Conservation (phyloP, 441 rosid species). For the Adansonia madagascariensis region DNA sequence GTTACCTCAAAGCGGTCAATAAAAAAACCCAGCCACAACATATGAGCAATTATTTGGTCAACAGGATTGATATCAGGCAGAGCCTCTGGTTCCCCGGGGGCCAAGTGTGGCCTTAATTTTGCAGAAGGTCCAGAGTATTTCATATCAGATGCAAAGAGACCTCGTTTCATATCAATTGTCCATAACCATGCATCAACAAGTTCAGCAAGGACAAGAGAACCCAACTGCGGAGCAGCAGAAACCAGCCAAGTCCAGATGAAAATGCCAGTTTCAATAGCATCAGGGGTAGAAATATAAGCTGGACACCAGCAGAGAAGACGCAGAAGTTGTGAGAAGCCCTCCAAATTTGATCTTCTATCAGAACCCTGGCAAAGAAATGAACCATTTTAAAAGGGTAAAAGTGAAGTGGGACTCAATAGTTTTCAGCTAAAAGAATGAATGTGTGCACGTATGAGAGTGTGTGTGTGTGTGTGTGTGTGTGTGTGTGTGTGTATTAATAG, state of each 20-base stretch:
- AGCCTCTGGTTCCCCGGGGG: constrained; percentile 90
- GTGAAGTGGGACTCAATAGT: neutral
- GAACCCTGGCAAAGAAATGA: constrained; percentile 53
- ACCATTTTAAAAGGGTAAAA: constrained; percentile 27
- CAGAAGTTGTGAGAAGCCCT: constrained; percentile 87
- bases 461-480: no score
- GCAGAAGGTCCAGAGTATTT: constrained; percentile 90
- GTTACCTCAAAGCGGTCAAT: constrained; percentile 95
- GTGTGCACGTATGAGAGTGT: no score
- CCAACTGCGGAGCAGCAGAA: constrained; percentile 94
- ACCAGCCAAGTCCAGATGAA: constrained; percentile 99
- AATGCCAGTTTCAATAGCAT: constrained; percentile 97
- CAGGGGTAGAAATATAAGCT: constrained; percentile 89
- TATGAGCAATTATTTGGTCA: constrained; percentile 95
- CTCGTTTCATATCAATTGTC: constrained; percentile 96
- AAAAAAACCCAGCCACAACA: constrained; percentile 92
- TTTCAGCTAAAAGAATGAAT: neutral
- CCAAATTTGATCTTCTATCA: constrained; percentile 73
- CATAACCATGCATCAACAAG: constrained; percentile 99
- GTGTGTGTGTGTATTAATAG: neutral
- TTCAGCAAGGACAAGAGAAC: constrained; percentile 92
- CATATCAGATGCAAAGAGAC: constrained; percentile 89
- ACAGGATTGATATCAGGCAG: constrained; percentile 75
- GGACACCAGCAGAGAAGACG: constrained; percentile 99
- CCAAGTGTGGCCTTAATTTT: constrained; percentile 91